Conservation (phyloP, 108 stramenopile species). For the Skeletonema tropicum region DNA sequence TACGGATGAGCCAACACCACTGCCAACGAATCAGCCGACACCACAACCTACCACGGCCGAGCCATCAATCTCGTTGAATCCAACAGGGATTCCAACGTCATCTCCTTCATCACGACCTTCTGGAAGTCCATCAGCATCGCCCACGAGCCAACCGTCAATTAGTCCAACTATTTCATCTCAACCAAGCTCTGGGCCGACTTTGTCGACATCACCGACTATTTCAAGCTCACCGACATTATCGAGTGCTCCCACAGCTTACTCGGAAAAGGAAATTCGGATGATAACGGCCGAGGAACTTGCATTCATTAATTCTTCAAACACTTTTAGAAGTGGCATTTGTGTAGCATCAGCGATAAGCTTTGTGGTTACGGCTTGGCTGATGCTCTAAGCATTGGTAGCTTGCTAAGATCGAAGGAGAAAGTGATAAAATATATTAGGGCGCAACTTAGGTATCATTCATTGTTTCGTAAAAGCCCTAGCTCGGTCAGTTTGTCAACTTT, state of each 20-base stretch:
- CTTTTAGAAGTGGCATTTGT: neutral
- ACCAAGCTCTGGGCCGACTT: neutral
- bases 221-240: neutral
- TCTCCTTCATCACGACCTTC: constrained; percentile 1
- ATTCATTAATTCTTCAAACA: neutral
- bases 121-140: neutral
- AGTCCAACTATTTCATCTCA: neutral
- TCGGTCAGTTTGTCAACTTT: neutral
- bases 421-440: neutral
- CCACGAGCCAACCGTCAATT: neutral
- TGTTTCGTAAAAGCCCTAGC: neutral
- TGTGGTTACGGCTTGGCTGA: constrained; percentile 1
- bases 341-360: neutral
- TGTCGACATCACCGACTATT: neutral
- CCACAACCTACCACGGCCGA: constrained; percentile 5
- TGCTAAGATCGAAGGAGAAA: neutral
- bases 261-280: neutral
- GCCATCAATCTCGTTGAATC: neutral
- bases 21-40: constrained; percentile 4
- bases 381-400: neutral
- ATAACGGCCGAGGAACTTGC: neutral
- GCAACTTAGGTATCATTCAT: neutral
- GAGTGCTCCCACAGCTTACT: neutral
- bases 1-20: constrained; percentile 4
- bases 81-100: constrained; percentile 4